Base-by-base conservation (phyloP, 768 basidiomycete species). In the Amylocystis lapponica region DNA sequence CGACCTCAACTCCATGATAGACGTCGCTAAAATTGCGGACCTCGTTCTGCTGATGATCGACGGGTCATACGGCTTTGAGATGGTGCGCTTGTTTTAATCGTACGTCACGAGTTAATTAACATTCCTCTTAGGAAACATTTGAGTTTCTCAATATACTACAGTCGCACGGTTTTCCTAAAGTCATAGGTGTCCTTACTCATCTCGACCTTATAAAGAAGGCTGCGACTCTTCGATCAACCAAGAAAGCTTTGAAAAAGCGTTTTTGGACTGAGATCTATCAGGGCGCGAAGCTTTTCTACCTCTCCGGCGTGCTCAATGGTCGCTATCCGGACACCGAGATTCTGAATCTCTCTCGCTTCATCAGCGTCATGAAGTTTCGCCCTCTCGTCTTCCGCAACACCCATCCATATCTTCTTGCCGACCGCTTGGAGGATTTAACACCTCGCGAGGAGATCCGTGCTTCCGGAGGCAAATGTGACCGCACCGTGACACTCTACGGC, bases 231-330 rank as follows among this genome's bases (percentile, higher is more conserved):
- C 86, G 84, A 45, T 79, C 80, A 38, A 92, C 91, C 41, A 99
- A 98, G 69, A 96, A 96, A 57, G 68, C 83, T 0, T 78, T 99
- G 29, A 99, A 99, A 66, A 96, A 91, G 59, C 88, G 96, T 9
- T 99, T 99, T 69, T 99, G 96, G 96, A 91, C 94, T 0, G 96
- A 99, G 65, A 98, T 99, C 11, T 98, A 98, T 63, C 88, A 93
- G 56, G 96, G 96, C 38, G 95, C 96, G 23, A 99, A 99, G 62
- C 80, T 99, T 7, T 97, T 62, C 94, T 97, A 96, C 63, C 82
- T 98, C 39, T 93, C 90, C 3, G 96, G 95, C 14, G 90, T 97
- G 25, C 76, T 98, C 55, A 97, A 98, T 54, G 96, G 96, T 16
- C 88, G 94, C 30, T 97, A 98, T 63, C 94, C 96, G 23, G 96